phyloP scores from a whole-genome alignment of 164 flowering plant genomes.

The Vitis rupestris region DNA sequence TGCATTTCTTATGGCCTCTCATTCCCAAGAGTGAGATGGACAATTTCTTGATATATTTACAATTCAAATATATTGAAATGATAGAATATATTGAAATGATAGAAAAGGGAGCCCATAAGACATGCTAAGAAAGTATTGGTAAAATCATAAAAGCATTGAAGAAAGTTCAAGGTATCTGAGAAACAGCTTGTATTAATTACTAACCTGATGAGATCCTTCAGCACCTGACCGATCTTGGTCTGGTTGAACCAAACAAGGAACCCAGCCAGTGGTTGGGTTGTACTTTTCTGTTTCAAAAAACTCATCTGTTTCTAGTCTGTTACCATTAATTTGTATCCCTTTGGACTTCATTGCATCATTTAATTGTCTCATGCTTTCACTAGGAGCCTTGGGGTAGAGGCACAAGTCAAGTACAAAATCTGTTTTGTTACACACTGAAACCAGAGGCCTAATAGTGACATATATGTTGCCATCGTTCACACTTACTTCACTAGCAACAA shows the following conservation, averaged over 20 bases:
- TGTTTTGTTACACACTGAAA: slow-evolving; percentile 72
- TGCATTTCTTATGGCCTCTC: too few relatives aligned
- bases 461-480: slow-evolving; percentile 75
- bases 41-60: too few relatives aligned
- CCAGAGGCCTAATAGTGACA: slow-evolving; percentile 85
- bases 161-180: background rate
- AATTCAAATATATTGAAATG: too few relatives aligned
- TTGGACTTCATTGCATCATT: slow-evolving; percentile 26
- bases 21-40: too few relatives aligned
- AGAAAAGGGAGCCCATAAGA: too few relatives aligned
- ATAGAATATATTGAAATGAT: too few relatives aligned
- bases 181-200: slow-evolving; percentile 3
- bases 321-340: slow-evolving; percentile 17
- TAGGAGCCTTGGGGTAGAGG: slow-evolving; percentile 45
- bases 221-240: slow-evolving; percentile 21
- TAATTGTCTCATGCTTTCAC: slow-evolving; percentile 16
- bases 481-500: slow-evolving; percentile 92
- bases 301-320: slow-evolving; percentile 43
- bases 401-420: slow-evolving; percentile 68
- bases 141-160: too few relatives aligned
- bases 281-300: slow-evolving; percentile 67
- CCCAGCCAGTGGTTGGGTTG: slow-evolving; percentile 64
- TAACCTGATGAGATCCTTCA: slow-evolving; percentile 34
- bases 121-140: too few relatives aligned
- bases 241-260: slow-evolving; percentile 28